phyloP scores from a whole-genome alignment of 257 asterid genomes.

The Solanum sejunctum region DNA sequence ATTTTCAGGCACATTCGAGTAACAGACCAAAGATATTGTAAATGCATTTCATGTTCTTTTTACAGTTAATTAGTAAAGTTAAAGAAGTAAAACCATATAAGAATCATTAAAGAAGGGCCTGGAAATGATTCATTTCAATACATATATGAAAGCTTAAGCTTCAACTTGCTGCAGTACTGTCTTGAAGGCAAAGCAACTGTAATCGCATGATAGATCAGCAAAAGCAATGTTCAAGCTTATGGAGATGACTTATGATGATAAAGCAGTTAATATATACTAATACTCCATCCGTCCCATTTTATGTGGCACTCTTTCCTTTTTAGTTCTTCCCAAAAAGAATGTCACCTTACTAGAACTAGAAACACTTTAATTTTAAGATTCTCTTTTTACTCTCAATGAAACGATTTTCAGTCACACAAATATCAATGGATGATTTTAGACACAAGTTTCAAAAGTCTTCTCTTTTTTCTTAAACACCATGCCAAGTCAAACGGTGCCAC shows the following conservation, averaged over 20 bases:
- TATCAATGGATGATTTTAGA: too few species aligned
- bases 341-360: too few species aligned
- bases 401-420: too few species aligned
- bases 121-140: neutral
- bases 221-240: neutral
- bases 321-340: too few species aligned
- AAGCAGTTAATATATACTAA: neutral
- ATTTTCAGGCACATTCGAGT: neutral
- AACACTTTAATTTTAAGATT: too few species aligned
- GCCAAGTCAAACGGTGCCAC: too few species aligned
- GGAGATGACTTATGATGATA: neutral
- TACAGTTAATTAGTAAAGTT: neutral
- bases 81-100: neutral
- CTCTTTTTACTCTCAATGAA: too few species aligned
- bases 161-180: neutral
- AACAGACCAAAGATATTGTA: neutral
- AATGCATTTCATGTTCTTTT: neutral
- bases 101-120: neutral
- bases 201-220: neutral
- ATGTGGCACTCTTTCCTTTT: too few species aligned
- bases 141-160: neutral
- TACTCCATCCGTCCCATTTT: too few species aligned
- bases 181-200: neutral
- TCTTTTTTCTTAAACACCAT: too few species aligned
- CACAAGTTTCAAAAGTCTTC: too few species aligned